Evolutionary conservation across 2,329 filamentous ascomycete genomes (phyloP).

Genomic region (Teratosphaeria pseudoeucalypti): DNA sequence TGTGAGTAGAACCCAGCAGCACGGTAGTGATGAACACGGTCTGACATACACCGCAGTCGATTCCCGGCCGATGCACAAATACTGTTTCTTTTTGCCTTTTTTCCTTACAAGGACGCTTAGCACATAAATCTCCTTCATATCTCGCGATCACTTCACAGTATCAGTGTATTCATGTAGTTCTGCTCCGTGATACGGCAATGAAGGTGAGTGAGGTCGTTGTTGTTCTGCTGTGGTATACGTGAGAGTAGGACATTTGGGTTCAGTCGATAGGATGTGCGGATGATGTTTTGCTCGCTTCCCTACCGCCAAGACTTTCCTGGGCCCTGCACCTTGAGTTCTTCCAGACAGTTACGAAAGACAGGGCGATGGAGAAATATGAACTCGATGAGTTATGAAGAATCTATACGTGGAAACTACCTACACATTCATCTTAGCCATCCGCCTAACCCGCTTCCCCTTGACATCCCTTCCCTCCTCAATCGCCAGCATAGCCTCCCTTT

Average conservation of each 20-base stretch:
- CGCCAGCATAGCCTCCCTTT: constrained; percentile 79
- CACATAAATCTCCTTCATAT: not conserved
- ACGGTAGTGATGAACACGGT: rapidly evolving
- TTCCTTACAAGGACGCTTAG: not conserved
- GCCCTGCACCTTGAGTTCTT: not conserved
- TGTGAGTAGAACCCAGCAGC: not conserved
- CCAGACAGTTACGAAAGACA: not conserved
- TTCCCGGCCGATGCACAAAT: not conserved
- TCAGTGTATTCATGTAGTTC: too few species aligned
- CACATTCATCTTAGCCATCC: not conserved
- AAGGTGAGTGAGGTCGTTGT: not conserved
- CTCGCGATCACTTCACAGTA: too few species aligned
- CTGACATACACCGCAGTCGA: not conserved
- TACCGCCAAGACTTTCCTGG: not conserved
- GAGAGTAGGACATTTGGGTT: too few species aligned
- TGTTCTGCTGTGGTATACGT: not conserved
- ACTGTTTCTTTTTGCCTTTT: not conserved
- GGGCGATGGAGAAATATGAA: not conserved
- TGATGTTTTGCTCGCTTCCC: not conserved
- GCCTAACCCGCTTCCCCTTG: constrained; percentile 56
- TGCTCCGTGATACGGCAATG: not conserved
- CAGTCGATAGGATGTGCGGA: not conserved
- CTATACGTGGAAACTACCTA: not conserved
- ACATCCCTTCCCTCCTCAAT: constrained; percentile 90
- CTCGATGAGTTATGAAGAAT: not conserved